These are phyloP conservation scores for Hyaloscypha bicolor DNA, from an alignment of 495 filamentous ascomycete species.

Conservation along the genomic window DNA sequence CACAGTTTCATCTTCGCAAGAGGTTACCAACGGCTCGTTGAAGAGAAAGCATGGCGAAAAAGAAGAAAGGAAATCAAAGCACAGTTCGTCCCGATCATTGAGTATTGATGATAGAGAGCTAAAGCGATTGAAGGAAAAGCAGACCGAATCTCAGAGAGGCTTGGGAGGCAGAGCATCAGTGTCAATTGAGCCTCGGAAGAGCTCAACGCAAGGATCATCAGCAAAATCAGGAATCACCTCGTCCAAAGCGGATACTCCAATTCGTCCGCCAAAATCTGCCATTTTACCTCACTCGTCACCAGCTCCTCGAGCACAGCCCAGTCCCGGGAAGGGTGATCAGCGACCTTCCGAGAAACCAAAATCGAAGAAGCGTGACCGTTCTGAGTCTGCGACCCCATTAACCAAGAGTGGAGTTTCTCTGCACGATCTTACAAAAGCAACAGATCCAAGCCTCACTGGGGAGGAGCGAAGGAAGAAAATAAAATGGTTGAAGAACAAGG, in stretches of 20 bases:
- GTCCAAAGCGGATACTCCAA: slow-evolving; percentile 4
- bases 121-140: slow-evolving; percentile 28
- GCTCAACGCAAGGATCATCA: not conserved
- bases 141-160: slow-evolving; percentile 21
- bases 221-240: not conserved
- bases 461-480: slow-evolving; percentile 61
- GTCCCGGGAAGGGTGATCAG: not conserved
- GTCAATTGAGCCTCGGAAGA: slow-evolving; percentile 17
- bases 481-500: slow-evolving; percentile 54
- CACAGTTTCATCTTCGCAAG: not conserved
- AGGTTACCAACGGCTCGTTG: not conserved
- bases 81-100: slow-evolving; percentile 29
- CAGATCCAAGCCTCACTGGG: not conserved
- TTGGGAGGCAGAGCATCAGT: slow-evolving; percentile 19
- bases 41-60: slow-evolving; percentile 23
- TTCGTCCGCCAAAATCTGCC: slow-evolving; percentile 4
- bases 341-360: slow-evolving; percentile 6
- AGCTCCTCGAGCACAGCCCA: not conserved
- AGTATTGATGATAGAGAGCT: slow-evolving; percentile 22
- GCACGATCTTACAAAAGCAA: not conserved
- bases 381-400: not conserved
- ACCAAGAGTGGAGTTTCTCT: not conserved
- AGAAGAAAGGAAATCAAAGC: slow-evolving; percentile 15
- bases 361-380: not conserved
- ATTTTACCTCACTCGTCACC: not conserved